These are phyloP conservation scores for Syncephalastrum racemosum DNA, from an alignment of 371 early-diverging fungal genomes.

Conservation along the genomic window DNA sequence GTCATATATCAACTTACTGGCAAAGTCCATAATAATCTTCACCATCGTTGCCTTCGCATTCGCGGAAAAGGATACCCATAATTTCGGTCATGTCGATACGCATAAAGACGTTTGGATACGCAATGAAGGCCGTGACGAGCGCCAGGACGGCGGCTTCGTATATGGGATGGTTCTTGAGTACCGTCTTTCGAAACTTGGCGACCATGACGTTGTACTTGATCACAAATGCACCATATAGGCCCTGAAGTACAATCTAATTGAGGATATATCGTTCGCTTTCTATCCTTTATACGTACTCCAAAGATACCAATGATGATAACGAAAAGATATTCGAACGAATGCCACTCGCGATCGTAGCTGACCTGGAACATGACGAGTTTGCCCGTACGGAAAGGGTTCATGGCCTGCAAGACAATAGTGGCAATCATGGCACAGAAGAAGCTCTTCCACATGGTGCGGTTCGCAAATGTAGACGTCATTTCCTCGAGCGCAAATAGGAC, in stretches of 20 bases:
- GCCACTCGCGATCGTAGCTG: constrained; percentile 88
- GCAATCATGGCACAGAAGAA: constrained; percentile 94
- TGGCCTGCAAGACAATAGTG: constrained; percentile 82
- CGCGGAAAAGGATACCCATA: constrained; percentile 81
- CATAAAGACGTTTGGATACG: constrained; percentile 80
- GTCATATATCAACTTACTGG: constrained; percentile 34
- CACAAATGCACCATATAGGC: constrained; percentile 87
- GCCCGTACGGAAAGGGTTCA: constrained; percentile 90
- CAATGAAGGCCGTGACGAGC: constrained; percentile 70
- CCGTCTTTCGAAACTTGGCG: constrained; percentile 67
- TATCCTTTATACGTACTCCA: constrained; percentile 62
- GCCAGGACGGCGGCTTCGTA: constrained; percentile 75
- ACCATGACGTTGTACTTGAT: constrained; percentile 77
- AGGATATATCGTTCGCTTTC: background rate
- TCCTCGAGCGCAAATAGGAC: constrained; percentile 97
- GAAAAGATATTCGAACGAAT: constrained; percentile 81
- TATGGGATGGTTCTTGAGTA: constrained; percentile 65
- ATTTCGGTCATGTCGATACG: constrained; percentile 86
- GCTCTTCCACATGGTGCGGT: constrained; percentile 93
- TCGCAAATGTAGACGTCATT: constrained; percentile 92
- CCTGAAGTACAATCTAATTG: constrained; percentile 44
- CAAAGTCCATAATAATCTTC: constrained; percentile 69
- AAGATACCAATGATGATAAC: constrained; percentile 87
- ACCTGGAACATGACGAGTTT: constrained; percentile 95
- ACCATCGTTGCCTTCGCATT: constrained; percentile 68